These are phyloP conservation scores for Lipomyces mesembrius DNA, from an alignment of 805 yeast species.

Conservation along the genomic window DNA sequence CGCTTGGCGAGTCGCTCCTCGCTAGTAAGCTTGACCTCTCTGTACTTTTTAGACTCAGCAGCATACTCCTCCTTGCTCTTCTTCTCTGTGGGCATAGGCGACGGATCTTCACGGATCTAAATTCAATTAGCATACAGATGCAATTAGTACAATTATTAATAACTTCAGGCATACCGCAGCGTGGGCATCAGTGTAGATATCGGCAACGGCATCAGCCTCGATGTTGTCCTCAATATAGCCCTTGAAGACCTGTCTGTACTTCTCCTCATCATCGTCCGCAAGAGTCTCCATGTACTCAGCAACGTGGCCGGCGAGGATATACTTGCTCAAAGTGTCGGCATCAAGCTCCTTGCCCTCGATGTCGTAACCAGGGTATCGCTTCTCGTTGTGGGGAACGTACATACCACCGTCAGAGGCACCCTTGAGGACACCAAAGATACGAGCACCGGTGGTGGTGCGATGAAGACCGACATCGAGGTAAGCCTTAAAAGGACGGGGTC, in stretches of 20 bases:
- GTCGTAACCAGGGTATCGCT: slow-evolving; percentile 99
- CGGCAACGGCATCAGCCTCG: slow-evolving; percentile 97
- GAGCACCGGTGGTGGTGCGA: slow-evolving; percentile 99
- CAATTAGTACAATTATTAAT: background rate
- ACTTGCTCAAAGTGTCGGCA: slow-evolving; percentile 95
- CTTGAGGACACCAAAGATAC: slow-evolving; percentile 98
- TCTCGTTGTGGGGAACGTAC: slow-evolving; percentile 98
- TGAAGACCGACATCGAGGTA: slow-evolving; percentile 98
- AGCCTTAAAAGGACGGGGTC: slow-evolving; percentile 99
- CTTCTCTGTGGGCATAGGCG: slow-evolving; percentile 86
- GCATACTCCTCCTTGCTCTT: slow-evolving; percentile 98
- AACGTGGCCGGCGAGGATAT: slow-evolving; percentile 99
- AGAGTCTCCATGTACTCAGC: slow-evolving; percentile 99
- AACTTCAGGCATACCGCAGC: slow-evolving; percentile 52
- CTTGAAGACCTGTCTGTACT: slow-evolving; percentile 94
- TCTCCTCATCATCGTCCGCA: slow-evolving; percentile 99
- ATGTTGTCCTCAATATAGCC: slow-evolving; percentile 95
- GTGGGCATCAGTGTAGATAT: slow-evolving; percentile 92
- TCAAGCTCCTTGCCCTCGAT: slow-evolving; percentile 98
- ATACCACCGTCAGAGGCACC: slow-evolving; percentile 99
- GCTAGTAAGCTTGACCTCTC: slow-evolving; percentile 81
- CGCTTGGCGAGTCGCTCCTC: slow-evolving; percentile 90
- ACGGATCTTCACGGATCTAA: slow-evolving; percentile 90
- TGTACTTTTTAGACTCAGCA: slow-evolving; percentile 94
- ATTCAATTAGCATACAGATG: background rate